Conservation (phyloP, 2,329 filamentous ascomycete genomes). For the Penicillium sp. region DNA sequence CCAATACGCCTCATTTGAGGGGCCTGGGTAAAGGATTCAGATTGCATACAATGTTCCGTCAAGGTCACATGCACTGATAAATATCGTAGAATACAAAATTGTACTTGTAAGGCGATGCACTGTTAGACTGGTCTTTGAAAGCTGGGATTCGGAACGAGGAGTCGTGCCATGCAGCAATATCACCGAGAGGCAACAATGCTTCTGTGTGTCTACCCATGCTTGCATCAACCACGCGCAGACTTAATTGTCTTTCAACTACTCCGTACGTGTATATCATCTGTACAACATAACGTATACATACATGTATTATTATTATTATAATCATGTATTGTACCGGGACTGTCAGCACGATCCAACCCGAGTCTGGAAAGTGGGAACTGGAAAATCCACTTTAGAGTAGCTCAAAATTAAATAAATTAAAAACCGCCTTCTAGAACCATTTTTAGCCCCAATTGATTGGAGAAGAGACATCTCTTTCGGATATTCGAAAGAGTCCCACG, state of each 20-base stretch:
- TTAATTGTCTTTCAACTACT: neutral
- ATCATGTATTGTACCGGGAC: slow-evolving; percentile 4
- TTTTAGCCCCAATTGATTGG: slow-evolving; percentile 14
- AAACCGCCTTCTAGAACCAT: slow-evolving; percentile 25
- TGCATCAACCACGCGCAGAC: slow-evolving; percentile 1
- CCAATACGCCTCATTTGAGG: neutral
- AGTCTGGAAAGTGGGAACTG: slow-evolving; percentile 10
- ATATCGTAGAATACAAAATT: neutral
- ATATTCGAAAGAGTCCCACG: neutral
- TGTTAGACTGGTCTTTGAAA: neutral
- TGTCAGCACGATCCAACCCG: slow-evolving; percentile 15
- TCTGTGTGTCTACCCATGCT: neutral
- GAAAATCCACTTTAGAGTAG: slow-evolving; percentile 7
- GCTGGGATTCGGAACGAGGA: neutral
- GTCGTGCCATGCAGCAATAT: neutral
- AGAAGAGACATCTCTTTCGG: neutral
- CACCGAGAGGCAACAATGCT: neutral
- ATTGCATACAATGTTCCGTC: neutral
- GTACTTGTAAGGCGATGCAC: neutral
- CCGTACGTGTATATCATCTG: neutral
- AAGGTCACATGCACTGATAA: neutral
- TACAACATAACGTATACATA: neutral
- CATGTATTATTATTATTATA: neutral
- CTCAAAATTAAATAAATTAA: slow-evolving; percentile 9
- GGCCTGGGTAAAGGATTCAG: neutral